These are phyloP conservation scores for Phytophthora macrochlamydospora DNA, from an alignment of 352 stramenopile genomes.

Conservation along the genomic window DNA sequence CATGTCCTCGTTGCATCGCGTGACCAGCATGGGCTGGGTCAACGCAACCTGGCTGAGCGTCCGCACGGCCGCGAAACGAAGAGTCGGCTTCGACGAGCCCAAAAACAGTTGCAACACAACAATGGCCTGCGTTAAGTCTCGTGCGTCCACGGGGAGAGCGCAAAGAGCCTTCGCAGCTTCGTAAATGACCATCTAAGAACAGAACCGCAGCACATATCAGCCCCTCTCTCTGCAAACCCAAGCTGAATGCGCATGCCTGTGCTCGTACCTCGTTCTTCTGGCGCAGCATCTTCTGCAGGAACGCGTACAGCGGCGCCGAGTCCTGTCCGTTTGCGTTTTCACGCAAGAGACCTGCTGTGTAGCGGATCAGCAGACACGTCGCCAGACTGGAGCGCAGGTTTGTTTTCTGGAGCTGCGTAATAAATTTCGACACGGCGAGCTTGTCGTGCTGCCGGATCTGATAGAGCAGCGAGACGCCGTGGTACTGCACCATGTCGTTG, in stretches of 20 bases:
- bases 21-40: slow-evolving; percentile 94
- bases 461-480: slow-evolving; percentile 98
- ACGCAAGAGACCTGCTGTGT: slow-evolving; percentile 92
- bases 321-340: slow-evolving; percentile 89
- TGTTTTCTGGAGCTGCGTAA: slow-evolving; percentile 92
- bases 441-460: slow-evolving; percentile 98
- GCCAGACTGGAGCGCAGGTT: slow-evolving; percentile 94
- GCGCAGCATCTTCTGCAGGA: slow-evolving; percentile 95
- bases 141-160: slow-evolving; percentile 94
- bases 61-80: slow-evolving; percentile 97
- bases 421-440: slow-evolving; percentile 97
- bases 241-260: neutral
- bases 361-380: slow-evolving; percentile 97
- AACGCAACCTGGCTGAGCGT: slow-evolving; percentile 94
- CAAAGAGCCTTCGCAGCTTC: slow-evolving; percentile 98
- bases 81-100: slow-evolving; percentile 94
- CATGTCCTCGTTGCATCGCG: slow-evolving; percentile 99
- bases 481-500: slow-evolving; percentile 99
- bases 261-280: slow-evolving; percentile 92
- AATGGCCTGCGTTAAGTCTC: slow-evolving; percentile 96
- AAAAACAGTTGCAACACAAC: slow-evolving; percentile 97
- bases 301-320: slow-evolving; percentile 82
- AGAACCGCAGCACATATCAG: neutral
- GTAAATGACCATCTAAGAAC: slow-evolving; percentile 98
- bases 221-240: no score